These are phyloP conservation scores for Nakazawaea wyomingensis DNA, from an alignment of 805 yeast species.

Conservation along the genomic window DNA sequence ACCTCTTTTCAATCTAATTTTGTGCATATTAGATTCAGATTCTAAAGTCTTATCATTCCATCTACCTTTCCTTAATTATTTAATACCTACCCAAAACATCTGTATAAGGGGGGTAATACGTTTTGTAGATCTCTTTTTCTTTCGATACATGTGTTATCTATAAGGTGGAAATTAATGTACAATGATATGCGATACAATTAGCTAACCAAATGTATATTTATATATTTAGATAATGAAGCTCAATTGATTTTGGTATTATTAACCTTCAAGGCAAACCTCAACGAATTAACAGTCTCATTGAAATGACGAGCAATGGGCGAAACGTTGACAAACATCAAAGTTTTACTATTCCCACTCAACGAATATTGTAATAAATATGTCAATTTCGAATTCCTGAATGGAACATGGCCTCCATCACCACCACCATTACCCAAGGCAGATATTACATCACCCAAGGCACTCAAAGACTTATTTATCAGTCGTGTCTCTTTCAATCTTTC, in stretches of 20 bases:
- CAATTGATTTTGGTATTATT: constrained; percentile 42
- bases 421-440: constrained; percentile 47
- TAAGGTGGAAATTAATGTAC: no score
- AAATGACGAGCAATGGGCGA: constrained; percentile 61
- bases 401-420: constrained; percentile 43
- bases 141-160: no score
- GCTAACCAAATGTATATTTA: no score
- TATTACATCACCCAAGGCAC: constrained; percentile 88
- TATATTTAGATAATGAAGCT: no score
- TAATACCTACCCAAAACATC: no score
- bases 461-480: constrained; percentile 80
- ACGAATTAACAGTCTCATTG: constrained; percentile 76
- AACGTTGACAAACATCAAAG: constrained; percentile 88
- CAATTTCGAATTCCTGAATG: constrained; percentile 66
- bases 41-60: no score
- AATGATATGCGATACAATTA: no score
- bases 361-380: constrained; percentile 84
- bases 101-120: no score
- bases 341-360: constrained; percentile 79
- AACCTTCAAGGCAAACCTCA: constrained; percentile 85
- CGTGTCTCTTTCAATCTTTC: constrained; percentile 82
- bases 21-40: no score
- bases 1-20: no score
- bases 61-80: no score
- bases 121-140: no score